Evolutionary conservation across 345 rosid species (phyloP).

Genomic region (Isatis tinctoria): DNA sequence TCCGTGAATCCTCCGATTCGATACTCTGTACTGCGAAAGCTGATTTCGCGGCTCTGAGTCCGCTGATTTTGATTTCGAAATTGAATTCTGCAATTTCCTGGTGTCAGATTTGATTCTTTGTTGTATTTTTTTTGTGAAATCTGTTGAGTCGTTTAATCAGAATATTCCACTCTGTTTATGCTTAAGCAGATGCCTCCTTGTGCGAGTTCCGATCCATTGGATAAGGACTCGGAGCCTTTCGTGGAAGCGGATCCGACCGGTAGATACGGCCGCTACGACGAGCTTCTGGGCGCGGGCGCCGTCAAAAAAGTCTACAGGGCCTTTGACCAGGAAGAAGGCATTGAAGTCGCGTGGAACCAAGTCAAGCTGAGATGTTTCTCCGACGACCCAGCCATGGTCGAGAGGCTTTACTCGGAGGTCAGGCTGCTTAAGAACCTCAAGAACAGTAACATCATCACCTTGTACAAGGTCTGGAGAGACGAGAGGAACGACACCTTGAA

Average conservation of each 20-base stretch:
- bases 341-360: conserved; percentile 95
- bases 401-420: conserved; percentile 72
- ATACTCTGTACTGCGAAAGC: background rate
- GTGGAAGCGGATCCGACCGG: conserved; percentile 72
- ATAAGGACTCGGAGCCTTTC: conserved; percentile 63
- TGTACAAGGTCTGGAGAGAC: conserved; percentile 63
- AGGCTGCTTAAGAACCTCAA: conserved; percentile 45
- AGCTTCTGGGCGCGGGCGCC: conserved; percentile 63
- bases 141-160: conserved; percentile 11
- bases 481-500: conserved; percentile 47
- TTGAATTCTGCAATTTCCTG: background rate
- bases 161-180: background rate
- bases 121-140: background rate
- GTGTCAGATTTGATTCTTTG: background rate
- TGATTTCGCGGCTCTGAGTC: background rate
- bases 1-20: background rate
- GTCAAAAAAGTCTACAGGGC: conserved; percentile 84
- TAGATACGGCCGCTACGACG: conserved; percentile 70
- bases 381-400: conserved; percentile 55
- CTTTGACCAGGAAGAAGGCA: conserved; percentile 87
- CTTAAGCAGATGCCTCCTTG: conserved; percentile 49
- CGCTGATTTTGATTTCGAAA: background rate
- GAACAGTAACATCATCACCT: conserved; percentile 57
- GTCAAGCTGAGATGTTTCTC: conserved; percentile 58
- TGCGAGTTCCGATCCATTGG: conserved; percentile 36